Base-by-base conservation (phyloP, 2,329 filamentous ascomycete species). In the Talaromyces sp. region DNA sequence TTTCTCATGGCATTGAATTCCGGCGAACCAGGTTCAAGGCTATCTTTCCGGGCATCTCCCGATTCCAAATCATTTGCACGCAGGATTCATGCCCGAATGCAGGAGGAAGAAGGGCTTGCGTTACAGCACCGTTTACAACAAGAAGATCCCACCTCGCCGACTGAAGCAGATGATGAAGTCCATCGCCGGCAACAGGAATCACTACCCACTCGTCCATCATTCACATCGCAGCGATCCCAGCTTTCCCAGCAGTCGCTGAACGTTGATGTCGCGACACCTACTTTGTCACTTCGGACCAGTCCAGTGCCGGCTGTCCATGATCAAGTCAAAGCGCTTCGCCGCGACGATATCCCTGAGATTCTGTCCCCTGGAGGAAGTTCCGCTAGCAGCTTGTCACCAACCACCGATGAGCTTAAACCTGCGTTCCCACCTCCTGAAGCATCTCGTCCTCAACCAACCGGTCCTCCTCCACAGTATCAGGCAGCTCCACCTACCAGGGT, bases 81-180 rank as follows among this genome's bases (percentile, higher is more conserved):
- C 62, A 75, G 76, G 6, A 72, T 83, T 8, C 83, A 82, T 64
- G 82, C 82, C 31, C 80, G 78, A 69, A 85, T 85, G 83, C 77
- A 82, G 64, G 77, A 78, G 8, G 83, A 85, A 66, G 83, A 85
- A 74, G 83, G 81, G 5, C 75, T 75, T 63, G 82, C 82, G 10
- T 72, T 85, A 61, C 82, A 85, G 58, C 76, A 81, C 58, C 79
- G 75, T 43, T 70, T 72, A 58, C 69, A 69, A 31, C 70, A 69
- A 31, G 75, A 74, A 17, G 75, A 78, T 43, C 72, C 70, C n/a
- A 58, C 68, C 29, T 74, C 75, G 5, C 74, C 74, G 25, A 66
- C 66, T 2, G 70, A 74, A 58, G 74, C 70, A 27, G 68, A 72
- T 29, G 61, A 68, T 34, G 67, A 68, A 25, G 56, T 54, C 45